Evolutionary conservation across 768 basidiomycete genomes (phyloP), one percentile per base, ranked within the genome.

Genomic region (Macrolepiota fuliginosa): DNA sequence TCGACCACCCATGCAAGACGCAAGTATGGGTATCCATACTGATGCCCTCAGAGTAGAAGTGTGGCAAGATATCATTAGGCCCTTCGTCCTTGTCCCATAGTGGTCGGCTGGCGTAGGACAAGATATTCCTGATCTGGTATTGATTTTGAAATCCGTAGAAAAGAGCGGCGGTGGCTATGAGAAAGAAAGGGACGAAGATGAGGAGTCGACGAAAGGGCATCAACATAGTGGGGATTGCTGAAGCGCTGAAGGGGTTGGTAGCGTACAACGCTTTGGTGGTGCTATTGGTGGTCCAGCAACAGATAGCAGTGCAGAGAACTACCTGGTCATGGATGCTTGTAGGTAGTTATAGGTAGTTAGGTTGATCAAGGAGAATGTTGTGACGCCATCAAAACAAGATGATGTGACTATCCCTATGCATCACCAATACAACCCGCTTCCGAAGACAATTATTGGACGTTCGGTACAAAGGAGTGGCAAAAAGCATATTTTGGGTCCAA

Each of bases 11-110:
- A 63, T 89, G 87, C 12, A 87, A 69, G 40, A 67, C 58, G 70
- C 86, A 87, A 29, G 78, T 73, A 65, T 80, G 68, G 4, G 64
- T 69, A 53, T 81, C 74, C 68, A 83, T 72, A 27, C 63, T 64
- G 70, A 84, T 67, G 13, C 83, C 83, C 54, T 85, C 83, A 2
- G 83, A 79, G 66, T 84, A 79, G 72, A 81, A 87, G 67, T 88
- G 86, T 3, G 80, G 70, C 17, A 86, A 71, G n/a, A 82, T 62
- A 11, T 77, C 66, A 13, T 66, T 74, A 0, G 86, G 86, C 0
- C 80, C 84, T 24, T 78, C 75, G 27, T 77, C 78, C 6, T 68
- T 69, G 67, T 87, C 87, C 87, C 87, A 88, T 32, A 86, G 70
- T 10, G 84, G 84, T 22, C 84, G 74, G 2, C 84, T 84, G 4